Evolutionary conservation across 2,329 filamentous ascomycete species (phyloP).

Genomic region (Cytospora leucostoma): DNA sequence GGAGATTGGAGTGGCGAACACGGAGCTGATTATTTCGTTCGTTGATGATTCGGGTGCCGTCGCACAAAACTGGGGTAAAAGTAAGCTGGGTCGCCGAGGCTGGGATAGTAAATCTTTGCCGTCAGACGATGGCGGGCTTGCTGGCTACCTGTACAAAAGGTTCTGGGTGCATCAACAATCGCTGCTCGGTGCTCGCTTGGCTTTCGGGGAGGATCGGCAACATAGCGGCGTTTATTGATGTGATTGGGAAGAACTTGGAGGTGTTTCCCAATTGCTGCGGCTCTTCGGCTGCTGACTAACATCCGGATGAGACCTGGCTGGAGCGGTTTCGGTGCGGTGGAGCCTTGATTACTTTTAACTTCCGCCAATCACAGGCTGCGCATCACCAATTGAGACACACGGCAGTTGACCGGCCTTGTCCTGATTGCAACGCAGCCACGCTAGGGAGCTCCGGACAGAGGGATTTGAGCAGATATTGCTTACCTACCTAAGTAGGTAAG

Average conservation of each 20-base stretch:
- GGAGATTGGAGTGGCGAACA: slow-evolving; percentile 21
- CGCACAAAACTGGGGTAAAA: slow-evolving; percentile 19
- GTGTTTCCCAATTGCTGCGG: slow-evolving; percentile 2
- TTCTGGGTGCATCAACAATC: not conserved
- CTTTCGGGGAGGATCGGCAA: not conserved
- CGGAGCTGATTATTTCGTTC: slow-evolving; percentile 8
- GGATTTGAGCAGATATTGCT: too few species aligned
- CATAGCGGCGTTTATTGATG: not conserved
- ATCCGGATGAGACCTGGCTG: not conserved
- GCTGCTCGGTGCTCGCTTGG: slow-evolving; percentile 18
- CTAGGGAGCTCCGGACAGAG: too few species aligned
- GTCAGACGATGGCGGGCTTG: not conserved
- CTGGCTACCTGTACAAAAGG: not conserved
- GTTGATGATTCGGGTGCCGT: slow-evolving; percentile 11
- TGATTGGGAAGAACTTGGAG: not conserved
- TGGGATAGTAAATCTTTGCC: slow-evolving; percentile 12
- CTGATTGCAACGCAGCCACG: too few species aligned
- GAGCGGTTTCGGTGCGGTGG: not conserved
- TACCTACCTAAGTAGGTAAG: too few species aligned
- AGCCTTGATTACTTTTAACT: not conserved
- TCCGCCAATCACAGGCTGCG: slow-evolving; percentile 1
- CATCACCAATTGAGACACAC: slow-evolving; percentile 7
- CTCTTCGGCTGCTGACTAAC: not conserved
- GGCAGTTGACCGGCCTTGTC: too few species aligned
- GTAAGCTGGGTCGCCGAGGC: slow-evolving; percentile 15